Conservation (phyloP, 2,329 filamentous ascomycete species). For the Cercospora berteroae region DNA sequence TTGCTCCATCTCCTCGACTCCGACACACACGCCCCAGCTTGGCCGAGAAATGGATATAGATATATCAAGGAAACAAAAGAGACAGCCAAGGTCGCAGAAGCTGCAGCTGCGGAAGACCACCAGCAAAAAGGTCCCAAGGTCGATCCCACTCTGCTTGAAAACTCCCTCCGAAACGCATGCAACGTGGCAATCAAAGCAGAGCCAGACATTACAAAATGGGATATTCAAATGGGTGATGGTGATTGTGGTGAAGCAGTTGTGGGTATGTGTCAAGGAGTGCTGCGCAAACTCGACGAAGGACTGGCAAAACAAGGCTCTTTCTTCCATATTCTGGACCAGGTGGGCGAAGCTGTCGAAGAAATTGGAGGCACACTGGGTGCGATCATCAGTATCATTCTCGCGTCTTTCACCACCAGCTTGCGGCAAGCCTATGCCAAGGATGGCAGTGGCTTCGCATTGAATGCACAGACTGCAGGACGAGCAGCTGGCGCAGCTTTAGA, state of each 20-base stretch:
- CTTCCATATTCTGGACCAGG: conserved; percentile 38
- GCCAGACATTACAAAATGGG: conserved; percentile 62
- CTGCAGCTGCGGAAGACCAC: conserved; percentile 42
- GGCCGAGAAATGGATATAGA: conserved; percentile 51
- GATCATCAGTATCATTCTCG: conserved; percentile 39
- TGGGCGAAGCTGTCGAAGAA: conserved; percentile 38
- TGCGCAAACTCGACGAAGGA: conserved; percentile 34
- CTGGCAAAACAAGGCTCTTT: conserved; percentile 33
- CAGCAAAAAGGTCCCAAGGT: conserved; percentile 31
- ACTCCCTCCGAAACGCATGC: conserved; percentile 45
- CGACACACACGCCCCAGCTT: conserved; percentile 52
- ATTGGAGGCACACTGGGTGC: conserved; percentile 41
- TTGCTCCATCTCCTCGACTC: conserved; percentile 51
- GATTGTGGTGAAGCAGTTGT: conserved; percentile 61
- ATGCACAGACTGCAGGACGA: conserved; percentile 28
- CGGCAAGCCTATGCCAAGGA: conserved; percentile 34
- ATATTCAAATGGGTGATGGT: conserved; percentile 63
- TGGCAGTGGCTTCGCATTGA: conserved; percentile 25
- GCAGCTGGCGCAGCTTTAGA: conserved; percentile 42
- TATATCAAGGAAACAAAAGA: conserved; percentile 24
- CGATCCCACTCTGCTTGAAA: conserved; percentile 36
- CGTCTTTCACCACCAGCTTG: conserved; percentile 43
- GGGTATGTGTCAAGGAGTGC: conserved; percentile 38
- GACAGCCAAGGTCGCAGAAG: conserved; percentile 24
- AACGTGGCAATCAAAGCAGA: conserved; percentile 56